Conservation (phyloP, 1,284 basidiomycete genomes). For the Sparassis latifolia region DNA sequence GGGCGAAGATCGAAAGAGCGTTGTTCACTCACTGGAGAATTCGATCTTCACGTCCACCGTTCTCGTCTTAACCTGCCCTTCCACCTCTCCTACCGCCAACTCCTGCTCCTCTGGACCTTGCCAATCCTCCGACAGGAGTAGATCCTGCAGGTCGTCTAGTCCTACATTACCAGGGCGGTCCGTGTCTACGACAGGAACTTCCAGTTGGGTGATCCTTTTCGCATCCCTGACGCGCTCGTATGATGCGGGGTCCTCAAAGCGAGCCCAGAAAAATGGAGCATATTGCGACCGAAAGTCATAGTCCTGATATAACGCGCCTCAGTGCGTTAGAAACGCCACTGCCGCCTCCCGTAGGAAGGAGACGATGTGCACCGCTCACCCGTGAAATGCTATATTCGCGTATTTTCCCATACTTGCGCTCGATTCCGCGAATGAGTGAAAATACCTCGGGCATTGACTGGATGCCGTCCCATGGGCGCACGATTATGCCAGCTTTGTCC, state of each 20-base stretch:
- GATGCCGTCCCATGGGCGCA: slow-evolving; percentile 33
- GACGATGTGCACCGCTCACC: slow-evolving; percentile 27
- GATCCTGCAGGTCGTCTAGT: slow-evolving; percentile 25
- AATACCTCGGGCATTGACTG: slow-evolving; percentile 40
- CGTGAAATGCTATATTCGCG: slow-evolving; percentile 39
- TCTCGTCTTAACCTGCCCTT: slow-evolving; percentile 1
- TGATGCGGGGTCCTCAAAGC: slow-evolving; percentile 38
- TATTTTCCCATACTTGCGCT: slow-evolving; percentile 49
- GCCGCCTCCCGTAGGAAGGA: too few relatives aligned
- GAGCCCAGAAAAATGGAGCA: slow-evolving; percentile 33
- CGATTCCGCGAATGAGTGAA: slow-evolving; percentile 44
- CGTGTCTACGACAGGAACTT: slow-evolving; percentile 16
- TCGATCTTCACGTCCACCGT: slow-evolving; percentile 17
- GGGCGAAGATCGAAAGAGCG: background rate
- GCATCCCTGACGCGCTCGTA: slow-evolving; percentile 27
- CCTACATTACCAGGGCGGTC: slow-evolving; percentile 27
- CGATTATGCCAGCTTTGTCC: slow-evolving; percentile 12
- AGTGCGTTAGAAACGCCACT: background rate
- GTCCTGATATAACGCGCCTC: slow-evolving; percentile 32
- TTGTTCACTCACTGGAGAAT: slow-evolving; percentile 13
- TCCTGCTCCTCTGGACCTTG: background rate
- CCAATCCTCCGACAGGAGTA: slow-evolving; percentile 10
- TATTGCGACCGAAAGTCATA: slow-evolving; percentile 35
- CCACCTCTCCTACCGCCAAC: background rate
- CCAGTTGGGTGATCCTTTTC: slow-evolving; percentile 11